These are phyloP conservation scores for Azolla pinnata DNA, from an alignment of 75 land plant genomes.

Conservation along the genomic window DNA sequence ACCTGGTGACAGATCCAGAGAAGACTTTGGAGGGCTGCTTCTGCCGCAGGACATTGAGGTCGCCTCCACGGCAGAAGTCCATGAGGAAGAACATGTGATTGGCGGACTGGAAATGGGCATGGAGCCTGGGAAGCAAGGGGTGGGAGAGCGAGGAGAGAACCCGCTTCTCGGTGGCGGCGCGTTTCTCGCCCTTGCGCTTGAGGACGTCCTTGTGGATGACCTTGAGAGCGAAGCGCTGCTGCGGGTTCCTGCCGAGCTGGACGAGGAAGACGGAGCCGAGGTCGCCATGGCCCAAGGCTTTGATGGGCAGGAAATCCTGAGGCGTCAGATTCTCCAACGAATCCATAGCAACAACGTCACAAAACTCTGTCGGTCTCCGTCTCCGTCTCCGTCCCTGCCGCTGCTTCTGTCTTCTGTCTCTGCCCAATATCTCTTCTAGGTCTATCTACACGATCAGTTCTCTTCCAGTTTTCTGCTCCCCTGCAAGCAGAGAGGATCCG, in stretches of 20 bases:
- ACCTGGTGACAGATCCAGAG: constrained; percentile 17
- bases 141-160: constrained; percentile 15
- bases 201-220: constrained; percentile 31
- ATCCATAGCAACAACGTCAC: no score
- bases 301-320: constrained; percentile 23
- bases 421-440: no score
- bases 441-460: no score
- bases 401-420: no score
- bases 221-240: constrained; percentile 25
- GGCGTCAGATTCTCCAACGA: not conserved
- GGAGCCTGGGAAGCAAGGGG: constrained; percentile 18
- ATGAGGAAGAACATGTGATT: constrained; percentile 18
- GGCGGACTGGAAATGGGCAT: constrained; percentile 15
- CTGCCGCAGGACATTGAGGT: constrained; percentile 20
- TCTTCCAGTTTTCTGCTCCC: no score
- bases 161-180: constrained; percentile 19
- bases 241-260: not conserved
- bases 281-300: constrained; percentile 25
- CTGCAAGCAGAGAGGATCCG: no score
- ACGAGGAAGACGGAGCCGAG: constrained; percentile 35
- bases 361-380: no score
- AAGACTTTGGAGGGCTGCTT: constrained; percentile 12
- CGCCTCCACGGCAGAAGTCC: constrained; percentile 24
- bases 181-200: constrained; percentile 5
- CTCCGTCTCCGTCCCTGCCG: no score